phyloP scores from a whole-genome alignment of 2,329 filamentous ascomycete genomes.

The Dactylellina leptospora region DNA sequence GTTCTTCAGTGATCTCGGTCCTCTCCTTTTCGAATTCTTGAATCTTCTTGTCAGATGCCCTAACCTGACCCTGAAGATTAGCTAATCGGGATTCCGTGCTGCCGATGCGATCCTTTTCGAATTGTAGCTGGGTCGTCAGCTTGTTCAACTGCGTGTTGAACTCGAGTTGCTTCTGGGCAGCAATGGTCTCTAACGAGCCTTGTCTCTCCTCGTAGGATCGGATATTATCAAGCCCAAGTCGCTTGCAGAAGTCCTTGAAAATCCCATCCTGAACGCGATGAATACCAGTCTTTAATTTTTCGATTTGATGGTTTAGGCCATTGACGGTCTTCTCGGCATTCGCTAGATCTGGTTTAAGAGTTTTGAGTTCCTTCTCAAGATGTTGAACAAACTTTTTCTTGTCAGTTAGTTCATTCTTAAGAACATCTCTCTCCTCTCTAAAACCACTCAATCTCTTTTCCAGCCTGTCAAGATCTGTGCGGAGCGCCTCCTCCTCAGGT shows the following conservation, averaged over 20 bases:
- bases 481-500: conserved; percentile 79
- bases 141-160: conserved; percentile 80
- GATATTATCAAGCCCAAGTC: conserved; percentile 86
- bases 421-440: conserved; percentile 72
- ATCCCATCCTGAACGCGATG: conserved; percentile 86
- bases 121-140: conserved; percentile 68
- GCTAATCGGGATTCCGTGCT: conserved; percentile 70
- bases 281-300: conserved; percentile 71
- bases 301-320: conserved; percentile 68
- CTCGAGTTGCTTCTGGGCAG: conserved; percentile 82
- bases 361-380: conserved; percentile 75
- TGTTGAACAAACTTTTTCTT: conserved; percentile 83
- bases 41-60: conserved; percentile 74
- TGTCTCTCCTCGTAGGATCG: conserved; percentile 93
- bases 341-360: conserved; percentile 79
- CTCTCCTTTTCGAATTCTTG: conserved; percentile 76
- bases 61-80: conserved; percentile 72
- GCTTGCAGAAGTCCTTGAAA: conserved; percentile 83
- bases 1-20: conserved; percentile 74
- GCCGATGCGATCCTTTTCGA: conserved; percentile 76
- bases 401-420: conserved; percentile 80
- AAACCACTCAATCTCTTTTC: conserved; percentile 77
- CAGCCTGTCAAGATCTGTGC: conserved; percentile 79
- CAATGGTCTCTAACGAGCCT: conserved; percentile 89
- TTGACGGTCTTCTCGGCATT: conserved; percentile 76